These are phyloP conservation scores for Cephaloascus fragrans DNA, from an alignment of 805 yeast species.

Conservation along the genomic window DNA sequence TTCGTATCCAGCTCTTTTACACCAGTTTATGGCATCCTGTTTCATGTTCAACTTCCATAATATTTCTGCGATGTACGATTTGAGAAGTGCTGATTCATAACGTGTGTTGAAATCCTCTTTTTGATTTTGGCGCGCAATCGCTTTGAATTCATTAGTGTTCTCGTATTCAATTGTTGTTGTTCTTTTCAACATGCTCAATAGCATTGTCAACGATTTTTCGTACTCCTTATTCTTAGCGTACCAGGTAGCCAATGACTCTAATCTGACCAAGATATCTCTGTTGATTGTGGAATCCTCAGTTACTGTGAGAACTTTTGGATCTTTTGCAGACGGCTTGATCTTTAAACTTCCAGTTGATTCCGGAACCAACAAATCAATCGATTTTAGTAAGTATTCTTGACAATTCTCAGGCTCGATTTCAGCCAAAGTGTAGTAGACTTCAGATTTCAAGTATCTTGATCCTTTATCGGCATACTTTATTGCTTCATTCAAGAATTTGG, in stretches of 20 bases:
- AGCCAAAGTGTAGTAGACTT: slow-evolving; percentile 25
- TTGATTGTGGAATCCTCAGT: slow-evolving; percentile 6
- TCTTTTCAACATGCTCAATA: neutral
- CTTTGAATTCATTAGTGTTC: neutral
- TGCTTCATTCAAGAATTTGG: slow-evolving; percentile 15
- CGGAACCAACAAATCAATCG: slow-evolving; percentile 14
- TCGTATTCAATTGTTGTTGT: neutral
- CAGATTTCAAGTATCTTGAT: slow-evolving; percentile 15
- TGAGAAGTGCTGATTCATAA: slow-evolving; percentile 18
- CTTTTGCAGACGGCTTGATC: slow-evolving; percentile 8
- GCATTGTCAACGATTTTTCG: slow-evolving; percentile 1
- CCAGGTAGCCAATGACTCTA: slow-evolving; percentile 12
- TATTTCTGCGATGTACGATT: slow-evolving; percentile 31
- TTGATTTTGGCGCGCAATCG: neutral
- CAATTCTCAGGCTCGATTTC: slow-evolving; percentile 12
- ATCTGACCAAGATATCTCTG: slow-evolving; percentile 10
- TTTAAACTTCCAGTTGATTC: slow-evolving; percentile 14
- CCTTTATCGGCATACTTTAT: slow-evolving; percentile 12
- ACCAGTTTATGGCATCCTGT: slow-evolving; percentile 27
- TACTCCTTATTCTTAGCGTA: slow-evolving; percentile 8
- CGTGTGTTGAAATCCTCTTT: no score
- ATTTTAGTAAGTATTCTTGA: slow-evolving; percentile 13
- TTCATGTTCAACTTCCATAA: slow-evolving; percentile 22
- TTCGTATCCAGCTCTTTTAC: slow-evolving; percentile 23
- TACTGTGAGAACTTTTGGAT: slow-evolving; percentile 8